Evolutionary conservation across 169 alveolate species (phyloP), one percentile per base, ranked within the genome.

Genomic region (Perkinsus marinus): DNA sequence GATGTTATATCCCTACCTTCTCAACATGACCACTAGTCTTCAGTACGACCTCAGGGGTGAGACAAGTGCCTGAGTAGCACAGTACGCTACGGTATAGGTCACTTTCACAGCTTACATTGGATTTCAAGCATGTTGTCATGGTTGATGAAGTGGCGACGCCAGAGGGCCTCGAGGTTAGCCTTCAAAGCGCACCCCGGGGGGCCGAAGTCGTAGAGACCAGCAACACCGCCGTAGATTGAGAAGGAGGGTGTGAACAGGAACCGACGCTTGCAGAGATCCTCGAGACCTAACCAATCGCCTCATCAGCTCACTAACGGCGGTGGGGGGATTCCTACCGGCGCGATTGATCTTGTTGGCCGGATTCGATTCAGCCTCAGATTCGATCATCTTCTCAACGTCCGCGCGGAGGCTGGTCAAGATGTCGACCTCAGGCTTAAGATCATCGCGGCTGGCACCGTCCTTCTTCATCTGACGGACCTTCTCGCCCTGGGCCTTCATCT

Each of bases 11-110:
- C 46, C 41, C 46, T 10, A 41, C 46, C 46, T 41, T 41, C 46
- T 97, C 99, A 37, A 99, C 99, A 91, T 99, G 99, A 0, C 98
- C 99, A 39, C 99, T 98, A 30, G 99, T 98, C 93, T 98, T 97
- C 68, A 99, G 95, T 36, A 98, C 99, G 22, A 91, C 43, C 91
- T 98, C 97, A 38, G 99, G 99, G 0, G 99, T 98, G 38, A 97
- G 94, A 91, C 98, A 96, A 5, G 98, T 95, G 26, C 97, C 94
- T 39, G 93, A 96, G 95, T 34, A 17, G 94, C 10, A 3, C 19
- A 41, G 3, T 6, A 41, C 46, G 46, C 46, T 10, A 10, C n/a
- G n/a, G n/a, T n/a, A n/a, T n/a, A 41, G 3, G 46, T 41, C 46
- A 41, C 46, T 10, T 6, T 41, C 94, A 90, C 92, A 41, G 46